These are phyloP conservation scores for Mycosphaerella arachidis DNA, from an alignment of 2,329 filamentous ascomycete species.

Conservation along the genomic window DNA sequence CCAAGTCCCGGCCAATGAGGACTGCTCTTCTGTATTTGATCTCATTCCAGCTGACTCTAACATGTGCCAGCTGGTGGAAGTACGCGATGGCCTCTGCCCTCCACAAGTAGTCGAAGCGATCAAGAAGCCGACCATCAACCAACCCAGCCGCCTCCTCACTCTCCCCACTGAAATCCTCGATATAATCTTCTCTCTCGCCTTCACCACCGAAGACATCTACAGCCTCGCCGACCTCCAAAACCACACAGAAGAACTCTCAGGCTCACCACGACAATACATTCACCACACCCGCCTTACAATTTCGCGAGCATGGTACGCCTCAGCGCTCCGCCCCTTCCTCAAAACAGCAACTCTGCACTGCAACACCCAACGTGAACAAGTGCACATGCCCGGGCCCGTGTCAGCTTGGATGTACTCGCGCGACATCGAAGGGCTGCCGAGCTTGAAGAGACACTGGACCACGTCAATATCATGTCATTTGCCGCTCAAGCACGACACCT, in stretches of 20 bases:
- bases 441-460: background rate
- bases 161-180: background rate
- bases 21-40: too few relatives aligned
- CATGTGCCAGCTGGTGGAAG: too few relatives aligned
- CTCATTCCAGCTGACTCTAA: too few relatives aligned
- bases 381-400: background rate
- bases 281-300: background rate
- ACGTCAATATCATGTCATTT: background rate
- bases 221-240: background rate
- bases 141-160: background rate
- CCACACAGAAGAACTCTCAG: background rate
- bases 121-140: background rate
- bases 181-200: background rate
- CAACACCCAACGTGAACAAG: background rate
- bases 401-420: background rate
- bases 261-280: background rate
- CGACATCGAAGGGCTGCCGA: background rate
- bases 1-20: too few relatives aligned
- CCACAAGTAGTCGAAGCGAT: background rate
- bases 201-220: background rate
- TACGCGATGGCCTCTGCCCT: background rate
- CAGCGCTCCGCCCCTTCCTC: background rate
- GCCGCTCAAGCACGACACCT: background rate
- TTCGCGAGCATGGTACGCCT: background rate
- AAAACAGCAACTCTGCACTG: background rate